A percentile compares a stretch with the other conserved stretches of the same genome.
Evolutionary conservation across 805 yeast genomes (phyloP).

Genomic region (Diddensiella santjacobensis): DNA sequence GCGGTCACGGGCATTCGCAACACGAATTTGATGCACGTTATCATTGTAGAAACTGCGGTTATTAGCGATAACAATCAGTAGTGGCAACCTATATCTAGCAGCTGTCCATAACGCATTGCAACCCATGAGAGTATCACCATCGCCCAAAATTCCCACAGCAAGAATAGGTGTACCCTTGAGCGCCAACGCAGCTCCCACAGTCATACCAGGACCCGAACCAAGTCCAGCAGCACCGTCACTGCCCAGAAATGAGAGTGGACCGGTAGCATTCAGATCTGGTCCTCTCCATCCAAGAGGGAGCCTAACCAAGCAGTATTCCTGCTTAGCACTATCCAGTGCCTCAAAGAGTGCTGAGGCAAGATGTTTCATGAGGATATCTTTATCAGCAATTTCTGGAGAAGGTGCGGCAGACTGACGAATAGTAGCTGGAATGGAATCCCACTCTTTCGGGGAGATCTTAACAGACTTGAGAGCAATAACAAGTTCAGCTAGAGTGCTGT

Average conservation of each 20-base stretch:
- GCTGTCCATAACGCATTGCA: not conserved
- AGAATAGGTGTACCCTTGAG: not conserved
- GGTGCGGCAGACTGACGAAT: not conserved
- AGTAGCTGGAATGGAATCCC: constrained; percentile 1
- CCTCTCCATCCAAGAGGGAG: constrained; percentile 3
- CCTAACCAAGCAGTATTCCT: not conserved
- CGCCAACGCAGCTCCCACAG: constrained; percentile 1
- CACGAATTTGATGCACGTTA: constrained; percentile 1
- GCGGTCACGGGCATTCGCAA: not conserved
- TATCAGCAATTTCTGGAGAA: not conserved
- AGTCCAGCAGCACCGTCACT: not conserved
- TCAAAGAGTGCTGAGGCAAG: not conserved
- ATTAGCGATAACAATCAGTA: not conserved
- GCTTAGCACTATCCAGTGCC: not conserved
- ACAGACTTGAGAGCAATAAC: not conserved
- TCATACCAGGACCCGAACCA: constrained; percentile 2
- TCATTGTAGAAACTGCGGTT: constrained; percentile 1
- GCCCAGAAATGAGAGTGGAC: constrained; percentile 1
- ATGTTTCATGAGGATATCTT: not conserved
- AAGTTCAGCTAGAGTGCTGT: not conserved
- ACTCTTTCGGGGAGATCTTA: not conserved
- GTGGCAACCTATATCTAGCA: not conserved
- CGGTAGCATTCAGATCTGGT: not conserved
- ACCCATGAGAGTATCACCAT: constrained; percentile 3
- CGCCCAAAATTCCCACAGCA: not conserved